Conservation (phyloP, 139 green algal genomes). For the Chloropicon primus region DNA sequence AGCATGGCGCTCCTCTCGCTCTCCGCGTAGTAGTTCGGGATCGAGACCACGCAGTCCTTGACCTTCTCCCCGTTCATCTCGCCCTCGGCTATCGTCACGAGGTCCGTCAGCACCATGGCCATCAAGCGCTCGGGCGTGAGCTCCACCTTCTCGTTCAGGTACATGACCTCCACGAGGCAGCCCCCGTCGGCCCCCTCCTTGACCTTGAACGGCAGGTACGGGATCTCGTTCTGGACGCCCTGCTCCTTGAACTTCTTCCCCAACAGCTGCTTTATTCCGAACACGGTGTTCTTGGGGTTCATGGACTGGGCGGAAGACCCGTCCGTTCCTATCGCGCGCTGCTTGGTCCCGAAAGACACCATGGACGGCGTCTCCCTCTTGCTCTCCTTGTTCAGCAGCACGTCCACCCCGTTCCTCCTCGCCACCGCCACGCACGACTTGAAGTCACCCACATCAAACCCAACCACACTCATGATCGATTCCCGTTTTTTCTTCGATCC, state of each 20-base stretch:
- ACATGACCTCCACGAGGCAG: slow-evolving; percentile 63
- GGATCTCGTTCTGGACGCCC: slow-evolving; percentile 62
- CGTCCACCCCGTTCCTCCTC: slow-evolving; percentile 65
- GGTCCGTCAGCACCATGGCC: slow-evolving; percentile 79
- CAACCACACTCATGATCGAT: slow-evolving; percentile 62
- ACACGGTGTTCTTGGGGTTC: slow-evolving; percentile 84
- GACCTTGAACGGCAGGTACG: slow-evolving; percentile 52
- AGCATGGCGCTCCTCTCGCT: slow-evolving; percentile 48
- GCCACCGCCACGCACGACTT: slow-evolving; percentile 72
- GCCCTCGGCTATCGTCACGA: slow-evolving; percentile 75
- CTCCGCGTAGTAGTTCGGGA: slow-evolving; percentile 76
- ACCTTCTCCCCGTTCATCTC: slow-evolving; percentile 58
- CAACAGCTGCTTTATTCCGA: slow-evolving; percentile 84
- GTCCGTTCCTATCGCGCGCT: slow-evolving; percentile 71
- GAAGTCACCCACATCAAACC: slow-evolving; percentile 85
- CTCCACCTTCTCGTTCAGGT: slow-evolving; percentile 32
- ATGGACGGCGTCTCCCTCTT: slow-evolving; percentile 82
- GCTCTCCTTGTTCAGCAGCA: slow-evolving; percentile 92
- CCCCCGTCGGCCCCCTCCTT: slow-evolving; percentile 54
- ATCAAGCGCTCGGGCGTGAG: slow-evolving; percentile 61
- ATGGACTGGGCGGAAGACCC: slow-evolving; percentile 58
- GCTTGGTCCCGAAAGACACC: slow-evolving; percentile 74
- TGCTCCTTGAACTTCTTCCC: slow-evolving; percentile 77
- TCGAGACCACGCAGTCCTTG: slow-evolving; percentile 79
- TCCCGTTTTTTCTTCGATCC: background rate